Evolutionary conservation across 2,329 filamentous ascomycete genomes (phyloP), one percentile per base, ranked within the genome.

Genomic region (Nannizziopsis barbatae): DNA sequence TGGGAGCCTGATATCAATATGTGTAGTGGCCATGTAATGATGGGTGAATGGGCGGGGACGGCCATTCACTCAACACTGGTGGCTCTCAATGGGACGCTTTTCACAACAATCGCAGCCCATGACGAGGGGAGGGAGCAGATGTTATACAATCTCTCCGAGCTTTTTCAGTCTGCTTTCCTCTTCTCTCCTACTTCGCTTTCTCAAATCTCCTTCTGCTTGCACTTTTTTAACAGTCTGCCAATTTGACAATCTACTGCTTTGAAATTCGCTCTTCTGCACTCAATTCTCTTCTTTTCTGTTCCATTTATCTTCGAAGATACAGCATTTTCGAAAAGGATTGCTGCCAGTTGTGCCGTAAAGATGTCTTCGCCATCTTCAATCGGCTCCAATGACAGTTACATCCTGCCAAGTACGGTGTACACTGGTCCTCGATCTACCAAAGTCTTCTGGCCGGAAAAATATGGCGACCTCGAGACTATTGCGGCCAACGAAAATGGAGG

Each of bases 301-400:
- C n/a, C 27, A 2, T 15, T 22, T 15, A 41, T 15, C 27, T 32
- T 9, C 12, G 3, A 18, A 42, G 30, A 17, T 41, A 36, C 17
- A n/a, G 15, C 35, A 41, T 33, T 47, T 27, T 5, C 40, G n/a
- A 15, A 30, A n/a, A n/a, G 11, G 20, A 12, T 8, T 12, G 36
- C 6, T 8, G 35, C 42, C 20, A 33, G n/a, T 30, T 32, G n/a
- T 1, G 20, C 17, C 15, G 20, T 30, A 31, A 36, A 36, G 7
- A 47, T 47, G 45, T 47, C 45, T 47, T 35, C 45, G 33, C 5
- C 38, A 11, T 47, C 45, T 4, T 47, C 45, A 18, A 42, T 42
- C 15, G 10, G 8, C 5, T 47, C 45, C n/a, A n/a, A 47, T 32
- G 30, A 42, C 20, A 41, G 38, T 12, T 42, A 35, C 11, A 42